phyloP scores from a whole-genome alignment of 176 grass and related monocot genomes.

The Phragmites australis region DNA sequence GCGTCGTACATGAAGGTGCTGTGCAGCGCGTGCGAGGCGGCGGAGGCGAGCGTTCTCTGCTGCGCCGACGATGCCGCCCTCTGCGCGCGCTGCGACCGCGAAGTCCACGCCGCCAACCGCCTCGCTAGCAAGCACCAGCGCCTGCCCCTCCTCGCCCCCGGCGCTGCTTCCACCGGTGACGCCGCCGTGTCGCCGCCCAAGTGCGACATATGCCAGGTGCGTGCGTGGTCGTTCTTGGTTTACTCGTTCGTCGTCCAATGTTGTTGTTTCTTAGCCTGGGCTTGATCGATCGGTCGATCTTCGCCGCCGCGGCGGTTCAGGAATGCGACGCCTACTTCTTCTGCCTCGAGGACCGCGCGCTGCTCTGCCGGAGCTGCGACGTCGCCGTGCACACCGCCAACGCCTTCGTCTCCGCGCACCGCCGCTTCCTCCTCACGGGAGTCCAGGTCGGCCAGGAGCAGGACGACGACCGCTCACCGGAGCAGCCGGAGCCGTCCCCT shows the following conservation, averaged over 20 bases:
- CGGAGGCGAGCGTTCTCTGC: slow-evolving; percentile 83
- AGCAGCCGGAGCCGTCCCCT: slow-evolving; percentile 27
- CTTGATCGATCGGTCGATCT: not conserved
- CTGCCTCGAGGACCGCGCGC: slow-evolving; percentile 90
- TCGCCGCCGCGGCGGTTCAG: not conserved
- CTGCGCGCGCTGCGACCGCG: slow-evolving; percentile 65
- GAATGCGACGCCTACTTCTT: slow-evolving; percentile 88
- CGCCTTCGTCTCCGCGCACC: slow-evolving; percentile 76
- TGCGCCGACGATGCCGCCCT: slow-evolving; percentile 87
- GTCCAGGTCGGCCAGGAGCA: slow-evolving; percentile 75
- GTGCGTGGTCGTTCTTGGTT: not conserved
- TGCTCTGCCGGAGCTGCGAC: slow-evolving; percentile 90
- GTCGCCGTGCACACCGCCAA: slow-evolving; percentile 86
- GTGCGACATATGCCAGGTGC: slow-evolving; percentile 86
- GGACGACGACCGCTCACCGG: not conserved
- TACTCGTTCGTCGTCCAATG: not conserved
- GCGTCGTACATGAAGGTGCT: slow-evolving; percentile 63
- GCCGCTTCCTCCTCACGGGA: slow-evolving; percentile 88
- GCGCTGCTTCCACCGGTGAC: not conserved
- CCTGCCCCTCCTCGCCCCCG: slow-evolving; percentile 52
- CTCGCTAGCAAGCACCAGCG: slow-evolving; percentile 81
- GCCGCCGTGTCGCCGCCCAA: slow-evolving; percentile 44
- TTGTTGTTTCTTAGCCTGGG: not conserved
- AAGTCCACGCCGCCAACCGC: slow-evolving; percentile 76
- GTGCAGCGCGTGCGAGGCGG: slow-evolving; percentile 83